Evolutionary conservation across 371 early-diverging fungal species (phyloP).

Genomic region (Basidiobolus meristosporus): DNA sequence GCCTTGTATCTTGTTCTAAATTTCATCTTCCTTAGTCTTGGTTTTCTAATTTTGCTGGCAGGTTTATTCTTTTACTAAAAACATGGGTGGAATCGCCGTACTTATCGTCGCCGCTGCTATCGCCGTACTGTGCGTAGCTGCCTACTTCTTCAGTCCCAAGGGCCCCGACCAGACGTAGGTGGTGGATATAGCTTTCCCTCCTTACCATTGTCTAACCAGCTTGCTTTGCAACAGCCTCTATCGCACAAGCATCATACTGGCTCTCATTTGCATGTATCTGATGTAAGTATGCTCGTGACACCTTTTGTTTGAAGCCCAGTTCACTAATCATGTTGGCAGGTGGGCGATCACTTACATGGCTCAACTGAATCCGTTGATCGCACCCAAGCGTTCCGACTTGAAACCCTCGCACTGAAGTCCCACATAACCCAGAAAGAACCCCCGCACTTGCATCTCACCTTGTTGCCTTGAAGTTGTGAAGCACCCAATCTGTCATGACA

Average conservation of each 20-base stretch:
- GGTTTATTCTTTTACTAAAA: no score
- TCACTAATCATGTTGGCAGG: conserved; percentile 10
- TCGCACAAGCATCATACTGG: conserved; percentile 20
- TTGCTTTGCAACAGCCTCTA: background rate
- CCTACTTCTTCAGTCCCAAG: conserved; percentile 21
- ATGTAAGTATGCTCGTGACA: conserved; percentile 16
- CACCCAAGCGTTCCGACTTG: conserved; percentile 34
- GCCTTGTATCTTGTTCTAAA: no score
- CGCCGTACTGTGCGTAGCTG: conserved; percentile 8
- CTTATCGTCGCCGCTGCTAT: conserved; percentile 17
- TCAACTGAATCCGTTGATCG: conserved; percentile 47
- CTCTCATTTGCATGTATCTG: conserved; percentile 28
- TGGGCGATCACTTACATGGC: conserved; percentile 56
- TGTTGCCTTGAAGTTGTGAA: no score
- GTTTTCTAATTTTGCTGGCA: no score
- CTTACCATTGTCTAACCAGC: background rate
- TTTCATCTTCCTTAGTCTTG: no score
- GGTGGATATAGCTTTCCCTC: background rate
- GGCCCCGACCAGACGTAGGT: conserved; percentile 30
- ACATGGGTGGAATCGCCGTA: conserved; percentile 23
- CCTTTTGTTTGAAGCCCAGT: background rate
- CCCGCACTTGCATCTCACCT: no score
- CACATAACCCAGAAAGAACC: no score
- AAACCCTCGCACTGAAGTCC: conserved; percentile 9
- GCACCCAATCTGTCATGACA: no score